Evolutionary conservation across 2,329 filamentous ascomycete species (phyloP).

Genomic region (Monilinia aucupariae): DNA sequence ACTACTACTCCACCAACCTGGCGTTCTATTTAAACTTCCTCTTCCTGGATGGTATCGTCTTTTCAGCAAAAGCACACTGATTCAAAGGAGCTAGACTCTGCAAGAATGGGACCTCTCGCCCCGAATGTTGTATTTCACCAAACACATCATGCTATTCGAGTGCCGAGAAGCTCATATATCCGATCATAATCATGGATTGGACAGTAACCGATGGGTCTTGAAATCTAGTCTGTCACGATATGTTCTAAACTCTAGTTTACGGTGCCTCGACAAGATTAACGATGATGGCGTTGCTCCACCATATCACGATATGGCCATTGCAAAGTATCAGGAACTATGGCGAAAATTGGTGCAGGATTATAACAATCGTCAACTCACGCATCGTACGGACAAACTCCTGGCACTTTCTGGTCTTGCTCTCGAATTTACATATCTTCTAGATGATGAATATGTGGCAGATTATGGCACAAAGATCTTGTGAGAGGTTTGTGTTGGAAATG

Average conservation of each 20-base stretch:
- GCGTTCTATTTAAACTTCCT: neutral
- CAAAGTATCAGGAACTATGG: constrained; percentile 14
- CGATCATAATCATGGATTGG: neutral
- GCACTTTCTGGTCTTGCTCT: constrained; percentile 18
- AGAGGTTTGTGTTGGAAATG: constrained; percentile 17
- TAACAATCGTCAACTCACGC: constrained; percentile 15
- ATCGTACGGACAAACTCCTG: constrained; percentile 12
- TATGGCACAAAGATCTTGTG: constrained; percentile 16
- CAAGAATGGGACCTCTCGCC: constrained; percentile 20
- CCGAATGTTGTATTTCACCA: constrained; percentile 22
- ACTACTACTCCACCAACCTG: neutral
- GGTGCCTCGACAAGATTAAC: constrained; percentile 14
- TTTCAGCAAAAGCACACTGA: constrained; percentile 6
- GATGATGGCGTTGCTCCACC: neutral
- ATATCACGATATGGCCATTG: neutral
- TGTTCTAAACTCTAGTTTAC: constrained; percentile 1
- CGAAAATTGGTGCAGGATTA: constrained; percentile 17
- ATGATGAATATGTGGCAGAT: constrained; percentile 17
- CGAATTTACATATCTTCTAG: constrained; percentile 3
- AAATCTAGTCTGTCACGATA: constrained; percentile 9
- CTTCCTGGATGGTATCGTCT: constrained; percentile 11
- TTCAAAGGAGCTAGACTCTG: constrained; percentile 25
- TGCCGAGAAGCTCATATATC: constrained; percentile 11
- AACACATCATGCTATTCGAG: constrained; percentile 14
- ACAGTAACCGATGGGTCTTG: neutral